These are phyloP conservation scores for Ramaria sp. DNA, from an alignment of 768 basidiomycete species.

Conservation along the genomic window DNA sequence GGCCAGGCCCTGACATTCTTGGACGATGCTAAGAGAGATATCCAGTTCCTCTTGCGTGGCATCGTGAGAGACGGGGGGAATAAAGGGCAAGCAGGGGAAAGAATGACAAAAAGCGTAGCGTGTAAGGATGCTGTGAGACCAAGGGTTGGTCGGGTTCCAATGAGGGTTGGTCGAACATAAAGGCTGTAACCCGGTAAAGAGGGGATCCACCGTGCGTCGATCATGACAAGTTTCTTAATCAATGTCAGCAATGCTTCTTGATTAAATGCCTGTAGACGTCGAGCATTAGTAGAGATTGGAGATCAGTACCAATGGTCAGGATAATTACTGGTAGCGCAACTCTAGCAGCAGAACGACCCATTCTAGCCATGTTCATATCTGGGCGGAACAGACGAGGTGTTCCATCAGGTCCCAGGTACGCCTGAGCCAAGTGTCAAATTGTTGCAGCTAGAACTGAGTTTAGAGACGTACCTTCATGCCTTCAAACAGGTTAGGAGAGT, in stretches of 20 bases:
- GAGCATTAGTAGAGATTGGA: not conserved
- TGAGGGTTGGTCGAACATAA: slow-evolving; percentile 79
- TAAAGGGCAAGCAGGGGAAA: slow-evolving; percentile 50
- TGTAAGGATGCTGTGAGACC: slow-evolving; percentile 68
- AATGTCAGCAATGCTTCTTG: slow-evolving; percentile 36
- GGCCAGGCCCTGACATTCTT: slow-evolving; percentile 71
- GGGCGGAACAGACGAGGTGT: slow-evolving; percentile 74
- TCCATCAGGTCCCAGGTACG: slow-evolving; percentile 63
- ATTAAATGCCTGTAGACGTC: slow-evolving; percentile 27
- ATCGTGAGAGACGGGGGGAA: slow-evolving; percentile 49
- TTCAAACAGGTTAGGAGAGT: slow-evolving; percentile 50
- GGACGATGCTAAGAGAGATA: slow-evolving; percentile 4
- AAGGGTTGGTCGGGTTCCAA: slow-evolving; percentile 33
- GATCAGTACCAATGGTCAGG: not conserved
- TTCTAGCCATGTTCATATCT: slow-evolving; percentile 73
- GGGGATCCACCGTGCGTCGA: slow-evolving; percentile 86
- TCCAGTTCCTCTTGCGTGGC: slow-evolving; percentile 24
- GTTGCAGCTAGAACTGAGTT: not conserved
- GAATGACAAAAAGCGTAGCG: slow-evolving; percentile 79
- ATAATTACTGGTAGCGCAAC: slow-evolving; percentile 58
- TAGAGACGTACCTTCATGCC: slow-evolving; percentile 50
- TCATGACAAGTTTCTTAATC: slow-evolving; percentile 53
- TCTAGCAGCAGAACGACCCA: slow-evolving; percentile 57
- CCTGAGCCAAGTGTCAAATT: slow-evolving; percentile 25
- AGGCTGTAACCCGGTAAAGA: slow-evolving; percentile 60